Conservation (phyloP, 2,329 filamentous ascomycete species). For the Podosphaera fusca region DNA sequence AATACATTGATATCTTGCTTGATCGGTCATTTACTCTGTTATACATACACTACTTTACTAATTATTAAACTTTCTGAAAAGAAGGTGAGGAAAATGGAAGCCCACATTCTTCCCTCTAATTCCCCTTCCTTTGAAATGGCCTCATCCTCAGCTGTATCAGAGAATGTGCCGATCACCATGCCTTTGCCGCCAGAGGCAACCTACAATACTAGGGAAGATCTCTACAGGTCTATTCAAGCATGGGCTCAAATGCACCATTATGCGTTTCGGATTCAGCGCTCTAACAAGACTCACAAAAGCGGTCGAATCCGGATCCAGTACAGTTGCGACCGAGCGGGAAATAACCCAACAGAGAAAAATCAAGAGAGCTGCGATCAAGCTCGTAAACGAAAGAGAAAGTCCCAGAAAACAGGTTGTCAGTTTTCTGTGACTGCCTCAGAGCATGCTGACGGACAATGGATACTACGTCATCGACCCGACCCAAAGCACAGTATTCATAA, state of each 20-base stretch:
- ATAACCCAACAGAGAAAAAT: neutral
- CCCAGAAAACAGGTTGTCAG: conserved; percentile 2
- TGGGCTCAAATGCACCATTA: conserved; percentile 1
- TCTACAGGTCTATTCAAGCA: conserved; percentile 3
- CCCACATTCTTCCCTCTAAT: too few species aligned
- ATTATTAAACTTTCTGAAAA: too few species aligned
- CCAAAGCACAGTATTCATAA: neutral
- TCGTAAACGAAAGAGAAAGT: neutral
- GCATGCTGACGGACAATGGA: neutral
- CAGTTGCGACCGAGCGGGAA: conserved; percentile 1
- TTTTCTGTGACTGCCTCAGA: conserved; percentile 1
- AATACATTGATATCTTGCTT: too few species aligned
- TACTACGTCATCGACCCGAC: neutral
- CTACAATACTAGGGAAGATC: conserved; percentile 1
- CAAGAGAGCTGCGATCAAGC: neutral
- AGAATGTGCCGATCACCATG: neutral
- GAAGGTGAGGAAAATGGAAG: too few species aligned
- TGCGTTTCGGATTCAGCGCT: conserved; percentile 2
- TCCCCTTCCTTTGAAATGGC: too few species aligned
- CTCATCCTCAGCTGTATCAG: too few species aligned
- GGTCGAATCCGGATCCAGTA: conserved; percentile 1
- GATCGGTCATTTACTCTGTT: too few species aligned
- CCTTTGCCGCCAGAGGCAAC: neutral
- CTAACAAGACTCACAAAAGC: conserved; percentile 1
- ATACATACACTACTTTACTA: too few species aligned